Conservation (phyloP, 352 stramenopile species). For the Phytophthora crassamura region DNA sequence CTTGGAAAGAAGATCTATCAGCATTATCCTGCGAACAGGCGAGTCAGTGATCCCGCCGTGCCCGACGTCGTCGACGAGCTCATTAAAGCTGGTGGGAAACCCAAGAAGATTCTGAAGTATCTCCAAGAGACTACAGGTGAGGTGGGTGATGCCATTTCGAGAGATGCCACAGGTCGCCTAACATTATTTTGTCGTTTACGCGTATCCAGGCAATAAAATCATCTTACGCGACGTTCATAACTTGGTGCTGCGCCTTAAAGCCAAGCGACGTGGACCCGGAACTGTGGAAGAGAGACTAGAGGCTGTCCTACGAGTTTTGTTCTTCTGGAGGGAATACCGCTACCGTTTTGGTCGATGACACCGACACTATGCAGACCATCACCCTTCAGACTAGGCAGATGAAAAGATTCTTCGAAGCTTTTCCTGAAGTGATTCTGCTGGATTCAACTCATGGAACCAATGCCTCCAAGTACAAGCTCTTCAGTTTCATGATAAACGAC, state of each 20-base stretch:
- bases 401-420: neutral
- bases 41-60: neutral
- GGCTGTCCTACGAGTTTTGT: neutral
- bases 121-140: neutral
- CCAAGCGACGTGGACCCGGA: neutral
- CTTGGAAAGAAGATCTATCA: neutral
- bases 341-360: neutral
- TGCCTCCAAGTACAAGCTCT: slow-evolving; percentile 1
- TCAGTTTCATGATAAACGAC: slow-evolving; percentile 10
- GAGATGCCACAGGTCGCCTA: too few relatives aligned
- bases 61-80: neutral
- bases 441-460: neutral
- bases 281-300: neutral
- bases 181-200: neutral
- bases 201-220: neutral
- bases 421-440: neutral
- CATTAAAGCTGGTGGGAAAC: neutral
- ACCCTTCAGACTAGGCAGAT: neutral
- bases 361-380: neutral
- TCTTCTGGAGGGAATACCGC: neutral
- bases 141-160: too few relatives aligned
- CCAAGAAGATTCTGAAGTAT: slow-evolving; percentile 2
- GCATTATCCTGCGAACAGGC: neutral
- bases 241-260: neutral
- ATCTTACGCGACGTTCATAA: neutral